Evolutionary conservation across 768 basidiomycete genomes (phyloP).

Genomic region (Leccinellum luteum): DNA sequence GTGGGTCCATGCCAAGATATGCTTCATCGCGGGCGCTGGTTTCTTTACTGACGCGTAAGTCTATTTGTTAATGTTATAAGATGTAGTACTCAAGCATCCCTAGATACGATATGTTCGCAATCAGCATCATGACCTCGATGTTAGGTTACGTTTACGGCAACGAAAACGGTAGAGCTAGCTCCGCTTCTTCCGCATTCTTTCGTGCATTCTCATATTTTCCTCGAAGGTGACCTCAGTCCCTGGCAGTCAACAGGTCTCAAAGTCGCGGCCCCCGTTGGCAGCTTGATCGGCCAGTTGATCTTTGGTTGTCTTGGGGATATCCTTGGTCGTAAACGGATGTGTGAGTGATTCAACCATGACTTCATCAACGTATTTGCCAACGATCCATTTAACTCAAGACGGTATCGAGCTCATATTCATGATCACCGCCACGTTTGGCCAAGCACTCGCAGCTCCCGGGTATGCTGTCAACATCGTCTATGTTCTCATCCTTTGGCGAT

Average conservation of each 20-base stretch:
- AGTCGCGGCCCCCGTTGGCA: conserved; percentile 73
- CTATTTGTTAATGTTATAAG: conserved; percentile 2
- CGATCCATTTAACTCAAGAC: conserved; percentile 28
- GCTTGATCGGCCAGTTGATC: conserved; percentile 65
- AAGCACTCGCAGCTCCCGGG: conserved; percentile 66
- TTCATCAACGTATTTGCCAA: background rate
- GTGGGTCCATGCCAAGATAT: conserved; percentile 81
- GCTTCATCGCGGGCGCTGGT: conserved; percentile 67
- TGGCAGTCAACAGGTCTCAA: conserved; percentile 78
- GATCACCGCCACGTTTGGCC: conserved; percentile 72
- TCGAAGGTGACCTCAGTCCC: conserved; percentile 33
- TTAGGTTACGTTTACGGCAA: conserved; percentile 75
- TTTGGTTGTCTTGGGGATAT: conserved; percentile 78
- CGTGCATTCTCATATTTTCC: background rate
- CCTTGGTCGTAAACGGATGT: conserved; percentile 76
- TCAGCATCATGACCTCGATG: conserved; percentile 82
- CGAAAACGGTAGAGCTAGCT: conserved; percentile 12
- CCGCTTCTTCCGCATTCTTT: background rate
- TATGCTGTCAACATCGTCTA: conserved; percentile 64
- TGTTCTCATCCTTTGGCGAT: conserved; percentile 79
- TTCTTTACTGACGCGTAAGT: conserved; percentile 84
- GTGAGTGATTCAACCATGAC: conserved; percentile 41
- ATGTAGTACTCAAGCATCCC: background rate
- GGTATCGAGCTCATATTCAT: conserved; percentile 67
- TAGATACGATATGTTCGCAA: conserved; percentile 80